A percentile compares a stretch with the other conserved stretches of the same genome.
phyloP scores from a whole-genome alignment of 2,329 filamentous ascomycete species.

The Claviceps sp. region DNA sequence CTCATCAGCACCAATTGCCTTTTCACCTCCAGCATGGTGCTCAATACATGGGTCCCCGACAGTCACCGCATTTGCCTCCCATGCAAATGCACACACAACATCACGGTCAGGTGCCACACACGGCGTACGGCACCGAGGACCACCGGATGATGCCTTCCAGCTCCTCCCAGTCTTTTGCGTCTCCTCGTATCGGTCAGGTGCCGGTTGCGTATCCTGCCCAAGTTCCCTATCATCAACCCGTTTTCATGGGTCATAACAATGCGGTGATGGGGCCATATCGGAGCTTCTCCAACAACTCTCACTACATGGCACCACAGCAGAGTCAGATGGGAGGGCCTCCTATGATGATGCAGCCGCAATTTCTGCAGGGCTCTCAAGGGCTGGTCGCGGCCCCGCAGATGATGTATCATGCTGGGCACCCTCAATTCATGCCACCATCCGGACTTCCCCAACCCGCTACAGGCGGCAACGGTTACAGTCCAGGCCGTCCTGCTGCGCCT shows the following conservation, averaged over 20 bases:
- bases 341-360: conserved; percentile 76
- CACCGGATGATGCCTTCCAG: conserved; percentile 82
- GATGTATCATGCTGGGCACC: conserved; percentile 62
- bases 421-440: conserved; percentile 49
- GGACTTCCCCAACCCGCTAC: conserved; percentile 46
- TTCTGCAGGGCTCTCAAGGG: conserved; percentile 58
- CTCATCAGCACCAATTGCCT: conserved; percentile 75
- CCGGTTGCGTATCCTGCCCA: conserved; percentile 60
- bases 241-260: conserved; percentile 56
- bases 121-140: conserved; percentile 62
- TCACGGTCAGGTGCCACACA: conserved; percentile 51
- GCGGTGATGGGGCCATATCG: conserved; percentile 59
- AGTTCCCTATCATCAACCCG: conserved; percentile 57
- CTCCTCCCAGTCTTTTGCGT: conserved; percentile 73
- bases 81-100: conserved; percentile 67
- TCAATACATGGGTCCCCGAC: conserved; percentile 52
- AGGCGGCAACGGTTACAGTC: conserved; percentile 72
- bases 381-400: conserved; percentile 61
- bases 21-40: conserved; percentile 67
- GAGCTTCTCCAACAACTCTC: conserved; percentile 54
- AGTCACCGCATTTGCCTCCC: conserved; percentile 62
- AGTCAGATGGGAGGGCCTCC: conserved; percentile 53
- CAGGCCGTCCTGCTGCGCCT: conserved; percentile 61
- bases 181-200: conserved; percentile 61
- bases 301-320: conserved; percentile 59